A percentile compares a stretch with the other conserved stretches of the same genome.
Evolutionary conservation across 2,329 filamentous ascomycete genomes (phyloP).

Genomic region (Penicillium sp.): DNA sequence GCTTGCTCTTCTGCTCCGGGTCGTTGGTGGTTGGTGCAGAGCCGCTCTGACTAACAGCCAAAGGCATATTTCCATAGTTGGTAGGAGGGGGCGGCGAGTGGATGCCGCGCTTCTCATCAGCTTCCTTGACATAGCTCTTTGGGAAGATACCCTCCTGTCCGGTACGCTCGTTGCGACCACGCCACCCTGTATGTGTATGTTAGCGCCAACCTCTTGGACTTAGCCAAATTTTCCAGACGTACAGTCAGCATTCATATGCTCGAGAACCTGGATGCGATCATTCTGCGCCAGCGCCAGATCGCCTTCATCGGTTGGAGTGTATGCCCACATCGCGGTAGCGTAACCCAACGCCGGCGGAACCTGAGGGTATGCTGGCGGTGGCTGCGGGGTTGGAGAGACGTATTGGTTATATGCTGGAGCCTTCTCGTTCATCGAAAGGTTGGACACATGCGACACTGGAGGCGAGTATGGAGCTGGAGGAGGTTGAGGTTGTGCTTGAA

Average conservation of each 20-base stretch:
- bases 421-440: slow-evolving; percentile 46
- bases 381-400: slow-evolving; percentile 48
- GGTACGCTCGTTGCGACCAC: slow-evolving; percentile 81
- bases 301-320: slow-evolving; percentile 75
- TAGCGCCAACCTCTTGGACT: slow-evolving; percentile 9
- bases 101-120: slow-evolving; percentile 61
- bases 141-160: slow-evolving; percentile 91
- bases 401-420: slow-evolving; percentile 40
- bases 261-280: slow-evolving; percentile 76
- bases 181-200: slow-evolving; percentile 59
- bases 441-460: slow-evolving; percentile 43
- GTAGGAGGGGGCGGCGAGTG: slow-evolving; percentile 43
- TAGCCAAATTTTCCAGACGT: slow-evolving; percentile 23
- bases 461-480: slow-evolving; percentile 38
- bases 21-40: slow-evolving; percentile 43
- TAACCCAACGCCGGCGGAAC: slow-evolving; percentile 63
- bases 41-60: slow-evolving; percentile 67
- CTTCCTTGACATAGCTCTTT: slow-evolving; percentile 76
- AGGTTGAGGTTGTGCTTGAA: slow-evolving; percentile 30
- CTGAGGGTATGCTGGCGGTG: slow-evolving; percentile 58
- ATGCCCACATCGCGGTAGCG: slow-evolving; percentile 81
- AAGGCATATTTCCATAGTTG: slow-evolving; percentile 65
- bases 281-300: slow-evolving; percentile 80
- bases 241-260: slow-evolving; percentile 96
- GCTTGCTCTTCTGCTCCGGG: slow-evolving; percentile 60